These are phyloP conservation scores for Elongisporangium senticosum DNA, from an alignment of 352 stramenopile genomes.

Conservation along the genomic window DNA sequence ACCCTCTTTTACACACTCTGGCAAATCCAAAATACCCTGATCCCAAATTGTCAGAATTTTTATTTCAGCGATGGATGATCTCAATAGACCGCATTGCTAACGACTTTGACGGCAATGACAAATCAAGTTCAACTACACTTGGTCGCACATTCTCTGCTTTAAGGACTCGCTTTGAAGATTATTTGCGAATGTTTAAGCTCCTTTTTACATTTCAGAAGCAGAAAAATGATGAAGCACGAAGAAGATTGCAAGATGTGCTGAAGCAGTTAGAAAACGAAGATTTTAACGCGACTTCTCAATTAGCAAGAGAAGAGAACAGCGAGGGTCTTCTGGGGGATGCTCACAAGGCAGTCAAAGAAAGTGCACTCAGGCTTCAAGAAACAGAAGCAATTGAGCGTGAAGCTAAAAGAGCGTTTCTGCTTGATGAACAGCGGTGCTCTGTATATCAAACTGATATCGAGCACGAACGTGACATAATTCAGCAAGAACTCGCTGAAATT, in stretches of 20 bases:
- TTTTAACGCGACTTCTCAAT: constrained; percentile 17
- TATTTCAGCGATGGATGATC: not conserved
- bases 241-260: constrained; percentile 10
- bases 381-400: constrained; percentile 36
- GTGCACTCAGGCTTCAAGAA: constrained; percentile 14
- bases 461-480: constrained; percentile 41
- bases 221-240: constrained; percentile 19
- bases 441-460: constrained; percentile 57
- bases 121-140: constrained; percentile 1
- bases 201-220: constrained; percentile 37
- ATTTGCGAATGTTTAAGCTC: constrained; percentile 34
- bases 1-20: not conserved
- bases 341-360: constrained; percentile 22
- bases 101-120: constrained; percentile 1
- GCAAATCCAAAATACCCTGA: not conserved
- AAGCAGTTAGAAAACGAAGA: constrained; percentile 21
- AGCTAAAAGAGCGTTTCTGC: constrained; percentile 36
- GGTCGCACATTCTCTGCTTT: constrained; percentile 18
- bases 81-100: constrained; percentile 10
- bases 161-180: constrained; percentile 38
- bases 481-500: constrained; percentile 50
- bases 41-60: not conserved
- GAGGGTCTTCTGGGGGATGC: constrained; percentile 29
- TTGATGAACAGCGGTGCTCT: constrained; percentile 48
- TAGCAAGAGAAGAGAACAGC: constrained; percentile 31